phyloP scores from a whole-genome alignment of 441 rosid genomes.

The Corymbia calophylla region DNA sequence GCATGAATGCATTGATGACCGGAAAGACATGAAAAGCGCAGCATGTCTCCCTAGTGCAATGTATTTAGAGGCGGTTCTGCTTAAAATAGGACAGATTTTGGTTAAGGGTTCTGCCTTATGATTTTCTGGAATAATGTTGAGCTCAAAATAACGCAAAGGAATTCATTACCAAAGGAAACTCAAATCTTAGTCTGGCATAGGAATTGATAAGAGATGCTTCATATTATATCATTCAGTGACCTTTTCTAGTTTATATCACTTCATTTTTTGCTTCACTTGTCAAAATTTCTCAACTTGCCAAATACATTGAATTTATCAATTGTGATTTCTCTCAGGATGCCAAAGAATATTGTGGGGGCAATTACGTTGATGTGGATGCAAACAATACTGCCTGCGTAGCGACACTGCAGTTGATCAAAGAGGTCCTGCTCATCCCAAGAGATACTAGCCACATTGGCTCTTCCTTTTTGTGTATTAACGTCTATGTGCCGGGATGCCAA shows the following conservation, averaged over 20 bases:
- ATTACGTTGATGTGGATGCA: conserved; percentile 5
- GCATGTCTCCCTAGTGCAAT: background rate
- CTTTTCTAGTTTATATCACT: background rate
- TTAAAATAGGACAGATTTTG: background rate
- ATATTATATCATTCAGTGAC: background rate
- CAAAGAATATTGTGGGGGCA: conserved; percentile 7
- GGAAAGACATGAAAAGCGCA: background rate
- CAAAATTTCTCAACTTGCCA: background rate
- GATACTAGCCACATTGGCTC: background rate
- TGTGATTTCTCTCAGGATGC: conserved; percentile 9
- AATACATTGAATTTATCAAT: background rate
- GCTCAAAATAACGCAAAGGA: background rate
- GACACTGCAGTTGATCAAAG: conserved; percentile 8
- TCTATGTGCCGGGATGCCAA: background rate
- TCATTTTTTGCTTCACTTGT: background rate
- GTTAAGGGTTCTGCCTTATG: background rate
- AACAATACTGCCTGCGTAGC: conserved; percentile 16
- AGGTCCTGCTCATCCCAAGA: background rate
- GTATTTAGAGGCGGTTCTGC: background rate
- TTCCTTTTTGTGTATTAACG: background rate
- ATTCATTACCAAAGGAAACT: background rate
- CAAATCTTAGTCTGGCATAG: background rate
- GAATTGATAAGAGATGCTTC: background rate
- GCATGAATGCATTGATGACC: background rate
- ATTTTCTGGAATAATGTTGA: background rate